A percentile compares a stretch with the other conserved stretches of the same genome.
phyloP scores from a whole-genome alignment of 352 stramenopile species.

The Aphanomyces stellatus region DNA sequence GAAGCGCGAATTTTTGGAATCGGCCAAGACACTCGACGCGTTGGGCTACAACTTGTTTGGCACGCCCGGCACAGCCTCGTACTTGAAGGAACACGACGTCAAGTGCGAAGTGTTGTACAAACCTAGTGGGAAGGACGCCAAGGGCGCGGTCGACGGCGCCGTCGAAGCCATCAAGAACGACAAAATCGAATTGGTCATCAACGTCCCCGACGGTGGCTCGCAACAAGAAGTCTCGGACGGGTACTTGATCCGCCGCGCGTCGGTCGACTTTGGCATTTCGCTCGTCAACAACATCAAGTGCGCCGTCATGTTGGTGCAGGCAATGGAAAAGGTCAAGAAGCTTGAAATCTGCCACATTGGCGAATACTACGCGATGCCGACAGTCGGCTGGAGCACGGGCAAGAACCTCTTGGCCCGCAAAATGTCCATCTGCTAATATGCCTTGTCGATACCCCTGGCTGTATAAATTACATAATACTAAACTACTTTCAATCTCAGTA shows the following conservation, averaged over 20 bases:
- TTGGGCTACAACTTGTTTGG: constrained; percentile 85
- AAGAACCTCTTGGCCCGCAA: constrained; percentile 75
- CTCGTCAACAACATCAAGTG: constrained; percentile 99
- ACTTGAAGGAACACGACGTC: constrained; percentile 72
- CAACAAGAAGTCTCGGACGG: constrained; percentile 62
- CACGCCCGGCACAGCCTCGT: constrained; percentile 86
- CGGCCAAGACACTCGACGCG: constrained; percentile 59
- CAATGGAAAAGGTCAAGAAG: constrained; percentile 87
- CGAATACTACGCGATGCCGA: constrained; percentile 80
- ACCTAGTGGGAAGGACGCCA: constrained; percentile 46
- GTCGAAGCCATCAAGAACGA: constrained; percentile 91
- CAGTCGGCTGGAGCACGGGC: constrained; percentile 64
- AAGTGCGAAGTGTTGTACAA: constrained; percentile 53
- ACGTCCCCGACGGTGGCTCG: constrained; percentile 85
- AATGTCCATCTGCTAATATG: constrained; percentile 85
- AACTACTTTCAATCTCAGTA: too few species aligned
- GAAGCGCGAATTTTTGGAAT: constrained; percentile 78
- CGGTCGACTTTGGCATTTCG: constrained; percentile 95
- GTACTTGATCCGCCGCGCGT: constrained; percentile 95
- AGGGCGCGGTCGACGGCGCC: constrained; percentile 53
- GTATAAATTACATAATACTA: too few species aligned
- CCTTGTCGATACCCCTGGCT: too few species aligned
- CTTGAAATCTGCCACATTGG: constrained; percentile 91
- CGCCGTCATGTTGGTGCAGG: constrained; percentile 90
- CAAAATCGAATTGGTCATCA: constrained; percentile 96